A percentile compares a stretch with the other conserved stretches of the same genome.
These are phyloP conservation scores for Guillardia theta DNA, from an alignment of 78 protist species.

Conservation along the genomic window DNA sequence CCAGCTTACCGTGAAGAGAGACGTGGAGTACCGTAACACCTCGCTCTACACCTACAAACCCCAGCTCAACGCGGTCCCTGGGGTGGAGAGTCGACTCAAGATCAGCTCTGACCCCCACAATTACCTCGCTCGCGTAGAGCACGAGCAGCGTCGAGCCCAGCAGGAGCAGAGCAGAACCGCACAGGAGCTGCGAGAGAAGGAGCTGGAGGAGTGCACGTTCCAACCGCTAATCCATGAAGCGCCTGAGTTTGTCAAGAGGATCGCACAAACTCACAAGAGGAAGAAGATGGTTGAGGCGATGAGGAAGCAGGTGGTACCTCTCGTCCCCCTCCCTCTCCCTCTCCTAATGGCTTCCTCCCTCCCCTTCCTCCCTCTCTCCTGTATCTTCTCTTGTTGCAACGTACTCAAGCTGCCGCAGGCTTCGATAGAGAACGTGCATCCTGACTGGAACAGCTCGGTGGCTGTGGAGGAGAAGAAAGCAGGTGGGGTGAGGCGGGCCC, in stretches of 20 bases:
- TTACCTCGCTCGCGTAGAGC: not conserved
- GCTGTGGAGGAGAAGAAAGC: no score
- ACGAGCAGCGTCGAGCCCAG: slow-evolving; percentile 17
- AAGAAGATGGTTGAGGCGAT: not conserved
- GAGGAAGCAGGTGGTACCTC: no score
- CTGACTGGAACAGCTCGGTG: no score
- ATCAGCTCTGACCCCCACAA: not conserved
- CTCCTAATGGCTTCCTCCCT: not conserved
- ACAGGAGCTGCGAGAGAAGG: not conserved
- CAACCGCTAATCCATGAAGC: not conserved
- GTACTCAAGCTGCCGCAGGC: no score
- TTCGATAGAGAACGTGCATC: no score
- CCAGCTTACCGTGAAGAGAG: not conserved
- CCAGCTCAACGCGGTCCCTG: not conserved
- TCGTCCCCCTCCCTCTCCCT: not conserved
- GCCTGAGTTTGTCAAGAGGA: not conserved
- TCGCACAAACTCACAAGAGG: not conserved
- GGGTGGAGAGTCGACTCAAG: not conserved
- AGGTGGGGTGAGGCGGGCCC: no score
- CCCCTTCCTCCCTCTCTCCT: not conserved
- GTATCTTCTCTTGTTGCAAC: not conserved
- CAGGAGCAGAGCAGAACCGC: not conserved
- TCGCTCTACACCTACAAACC: not conserved
- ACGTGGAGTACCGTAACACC: not conserved
- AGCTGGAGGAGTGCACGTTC: slow-evolving; percentile 19